Evolutionary conservation across 768 basidiomycete species (phyloP).

Genomic region (Panaeolus papilionaceus): DNA sequence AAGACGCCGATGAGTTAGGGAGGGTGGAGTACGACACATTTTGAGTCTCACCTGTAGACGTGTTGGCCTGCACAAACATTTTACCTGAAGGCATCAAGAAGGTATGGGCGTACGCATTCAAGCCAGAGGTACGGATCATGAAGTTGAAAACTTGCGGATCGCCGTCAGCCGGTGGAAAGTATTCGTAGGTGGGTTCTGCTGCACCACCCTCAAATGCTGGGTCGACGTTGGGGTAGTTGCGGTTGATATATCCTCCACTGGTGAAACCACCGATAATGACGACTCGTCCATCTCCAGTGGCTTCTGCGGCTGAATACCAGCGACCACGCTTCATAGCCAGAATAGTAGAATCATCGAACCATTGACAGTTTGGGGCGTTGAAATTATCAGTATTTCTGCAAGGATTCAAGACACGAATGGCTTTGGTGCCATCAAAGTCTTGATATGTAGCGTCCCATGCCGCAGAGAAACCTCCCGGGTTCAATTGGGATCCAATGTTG

Average conservation of each 20-base stretch:
- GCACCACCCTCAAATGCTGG: slow-evolving; percentile 68
- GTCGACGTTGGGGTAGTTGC: slow-evolving; percentile 73
- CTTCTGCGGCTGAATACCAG: slow-evolving; percentile 83
- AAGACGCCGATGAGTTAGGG: not conserved
- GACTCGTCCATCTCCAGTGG: slow-evolving; percentile 77
- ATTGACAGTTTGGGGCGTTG: slow-evolving; percentile 59
- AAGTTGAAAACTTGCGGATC: slow-evolving; percentile 64
- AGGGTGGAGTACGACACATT: slow-evolving; percentile 1
- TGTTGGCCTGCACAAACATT: slow-evolving; percentile 84
- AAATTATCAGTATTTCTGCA: slow-evolving; percentile 61
- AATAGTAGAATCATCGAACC: slow-evolving; percentile 71
- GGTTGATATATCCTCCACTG: slow-evolving; percentile 80
- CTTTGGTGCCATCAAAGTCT: slow-evolving; percentile 80
- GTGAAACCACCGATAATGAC: slow-evolving; percentile 84
- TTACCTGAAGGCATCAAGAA: slow-evolving; percentile 80
- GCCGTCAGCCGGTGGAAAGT: slow-evolving; percentile 69
- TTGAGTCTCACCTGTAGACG: slow-evolving; percentile 66
- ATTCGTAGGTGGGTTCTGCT: slow-evolving; percentile 85
- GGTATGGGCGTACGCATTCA: slow-evolving; percentile 79
- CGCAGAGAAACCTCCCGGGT: slow-evolving; percentile 52
- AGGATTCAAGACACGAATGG: slow-evolving; percentile 84
- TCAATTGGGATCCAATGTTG: slow-evolving; percentile 54
- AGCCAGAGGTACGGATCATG: slow-evolving; percentile 72
- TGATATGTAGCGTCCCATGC: slow-evolving; percentile 71
- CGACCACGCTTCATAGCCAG: slow-evolving; percentile 72